These are phyloP conservation scores for Aristolochia californica DNA, from an alignment of 164 flowering plant genomes.

Conservation along the genomic window DNA sequence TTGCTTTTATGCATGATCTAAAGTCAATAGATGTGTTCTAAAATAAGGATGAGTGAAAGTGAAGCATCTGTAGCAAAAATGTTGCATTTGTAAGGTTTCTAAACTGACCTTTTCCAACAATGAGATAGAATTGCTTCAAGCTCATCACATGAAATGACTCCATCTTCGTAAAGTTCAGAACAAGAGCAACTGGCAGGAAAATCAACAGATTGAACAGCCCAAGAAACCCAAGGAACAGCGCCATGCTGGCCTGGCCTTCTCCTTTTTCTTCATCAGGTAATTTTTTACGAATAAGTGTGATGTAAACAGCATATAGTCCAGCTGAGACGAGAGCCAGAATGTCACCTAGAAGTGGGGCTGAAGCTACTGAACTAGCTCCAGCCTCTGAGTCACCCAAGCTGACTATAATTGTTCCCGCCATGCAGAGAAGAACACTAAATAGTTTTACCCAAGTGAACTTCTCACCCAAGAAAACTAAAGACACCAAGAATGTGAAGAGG, in stretches of 20 bases:
- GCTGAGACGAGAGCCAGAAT: conserved; percentile 70
- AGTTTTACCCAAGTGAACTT: conserved; percentile 89
- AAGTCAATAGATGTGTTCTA: no score
- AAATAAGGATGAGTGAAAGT: neutral
- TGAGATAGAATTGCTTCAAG: conserved; percentile 66
- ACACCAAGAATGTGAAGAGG: conserved; percentile 81
- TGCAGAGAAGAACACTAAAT: conserved; percentile 81
- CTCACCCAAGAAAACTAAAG: conserved; percentile 77
- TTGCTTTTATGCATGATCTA: no score
- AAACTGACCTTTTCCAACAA: conserved; percentile 78
- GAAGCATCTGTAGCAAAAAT: neutral
- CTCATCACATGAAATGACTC: conserved; percentile 57
- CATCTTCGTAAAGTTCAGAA: conserved; percentile 48
- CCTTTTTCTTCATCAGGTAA: conserved; percentile 70
- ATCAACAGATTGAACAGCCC: conserved; percentile 82
- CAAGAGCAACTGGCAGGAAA: conserved; percentile 80
- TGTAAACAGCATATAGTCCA: conserved; percentile 71
- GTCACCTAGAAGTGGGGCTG: conserved; percentile 83
- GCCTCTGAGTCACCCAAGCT: conserved; percentile 66
- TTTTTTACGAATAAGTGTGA: conserved; percentile 77
- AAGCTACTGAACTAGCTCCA: conserved; percentile 28
- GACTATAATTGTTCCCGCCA: conserved; percentile 89
- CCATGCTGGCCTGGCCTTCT: conserved; percentile 67
- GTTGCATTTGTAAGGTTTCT: neutral
- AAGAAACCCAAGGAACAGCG: conserved; percentile 87